A percentile compares a stretch with the other conserved stretches of the same genome.
Evolutionary conservation across 148 eudicot species (phyloP).

Genomic region (Beta vulgaris): DNA sequence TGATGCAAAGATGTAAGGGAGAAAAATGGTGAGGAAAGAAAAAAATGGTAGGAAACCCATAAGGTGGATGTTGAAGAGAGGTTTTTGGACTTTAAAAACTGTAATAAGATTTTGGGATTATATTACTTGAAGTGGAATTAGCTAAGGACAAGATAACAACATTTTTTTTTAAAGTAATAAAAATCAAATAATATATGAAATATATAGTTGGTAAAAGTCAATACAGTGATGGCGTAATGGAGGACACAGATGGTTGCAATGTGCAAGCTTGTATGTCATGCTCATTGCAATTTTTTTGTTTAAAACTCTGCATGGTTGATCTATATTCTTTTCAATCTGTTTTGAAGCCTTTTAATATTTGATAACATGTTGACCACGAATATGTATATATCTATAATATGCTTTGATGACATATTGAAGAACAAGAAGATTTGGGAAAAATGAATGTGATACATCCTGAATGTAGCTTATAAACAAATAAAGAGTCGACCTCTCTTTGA

Average conservation of each 20-base stretch:
- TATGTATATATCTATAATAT: not conserved
- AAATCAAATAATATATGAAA: not conserved
- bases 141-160: slow-evolving; percentile 6
- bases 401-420: not conserved
- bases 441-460: not conserved
- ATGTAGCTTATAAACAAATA: not conserved
- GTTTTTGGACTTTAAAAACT: not conserved
- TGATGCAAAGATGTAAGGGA: slow-evolving; percentile 16
- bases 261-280: slow-evolving; percentile 27
- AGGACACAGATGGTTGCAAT: slow-evolving; percentile 14
- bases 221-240: slow-evolving; percentile 11
- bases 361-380: slow-evolving; percentile 10
- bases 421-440: not conserved
- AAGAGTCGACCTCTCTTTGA: not conserved
- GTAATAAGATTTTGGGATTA: not conserved
- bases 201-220: slow-evolving; percentile 21
- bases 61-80: slow-evolving; percentile 7
- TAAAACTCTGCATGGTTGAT: not conserved
- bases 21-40: slow-evolving; percentile 27
- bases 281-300: not conserved
- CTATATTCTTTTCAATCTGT: not conserved
- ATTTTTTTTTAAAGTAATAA: not conserved
- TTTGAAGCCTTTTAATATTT: not conserved
- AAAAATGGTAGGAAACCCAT: slow-evolving; percentile 38
- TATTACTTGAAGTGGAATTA: slow-evolving; percentile 14